Base-by-base conservation (phyloP, 768 basidiomycete species). In the Lactarius hengduanensis region DNA sequence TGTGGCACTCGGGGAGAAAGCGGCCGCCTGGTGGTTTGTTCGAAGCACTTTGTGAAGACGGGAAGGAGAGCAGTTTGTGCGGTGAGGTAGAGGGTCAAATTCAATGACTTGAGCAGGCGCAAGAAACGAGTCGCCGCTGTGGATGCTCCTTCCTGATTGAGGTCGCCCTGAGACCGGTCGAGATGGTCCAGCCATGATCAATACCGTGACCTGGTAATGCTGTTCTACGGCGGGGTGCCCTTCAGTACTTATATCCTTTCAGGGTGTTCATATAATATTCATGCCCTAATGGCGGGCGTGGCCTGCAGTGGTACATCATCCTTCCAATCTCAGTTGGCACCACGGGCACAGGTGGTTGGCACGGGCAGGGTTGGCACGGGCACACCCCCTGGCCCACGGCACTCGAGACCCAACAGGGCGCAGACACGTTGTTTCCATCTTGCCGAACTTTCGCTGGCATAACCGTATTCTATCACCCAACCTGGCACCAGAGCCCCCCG, bases 1-100 rank as follows among this genome's bases (percentile, higher is more conserved):
- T 1, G 66, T 67, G 1, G 57, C 41, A 16, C 13, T 60, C 1
- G 66, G 66, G 0, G 66, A 67, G 43, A 67, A 67, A 4, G 66
- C 10, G 1, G n/a, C 58, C n/a, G 15, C 53, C 43, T 15, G 41
- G 0, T 47, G 53, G 58, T 15, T 67, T 67, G 20, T 56, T 59
- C 1, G 62, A 59, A 7, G 66, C 58, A 62, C 63, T 67, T 32
- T 38, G 34, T 3, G 32, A 13, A 40, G 55, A 34, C 8, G 32
- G 20, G 28, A n/a, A 34, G 28, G 28, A 20, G 18, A 20, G 30
- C 30, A 5, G 0, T 56, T n/a, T 18, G 30, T 56, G 3, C 2
- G 55, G 28, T 34, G 30, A 34, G 28, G 55, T 56, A 10, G 55
- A n/a, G 28, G 30, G 1, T 16, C 2, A 26, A 13, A 16, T 26